Conservation (phyloP, 176 grass and related monocot species). For the Elymus sibiricus region DNA sequence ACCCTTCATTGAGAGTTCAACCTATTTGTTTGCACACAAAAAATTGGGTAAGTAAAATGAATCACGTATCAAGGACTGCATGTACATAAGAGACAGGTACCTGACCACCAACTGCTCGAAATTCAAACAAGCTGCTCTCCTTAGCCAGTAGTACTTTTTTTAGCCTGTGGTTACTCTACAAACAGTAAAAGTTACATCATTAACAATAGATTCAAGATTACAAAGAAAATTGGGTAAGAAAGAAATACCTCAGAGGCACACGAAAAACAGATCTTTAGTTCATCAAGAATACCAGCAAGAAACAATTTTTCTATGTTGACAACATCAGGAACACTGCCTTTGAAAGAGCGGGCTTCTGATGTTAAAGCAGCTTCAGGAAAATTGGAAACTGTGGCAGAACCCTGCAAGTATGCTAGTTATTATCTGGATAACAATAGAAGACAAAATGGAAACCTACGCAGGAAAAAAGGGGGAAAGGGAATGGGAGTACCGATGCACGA, state of each 20-base stretch:
- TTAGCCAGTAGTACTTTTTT: constrained; percentile 80
- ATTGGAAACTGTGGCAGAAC: constrained; percentile 54
- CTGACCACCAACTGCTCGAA: constrained; percentile 92
- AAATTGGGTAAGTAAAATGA: constrained; percentile 6
- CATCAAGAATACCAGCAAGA: constrained; percentile 90
- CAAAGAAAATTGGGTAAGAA: constrained; percentile 9
- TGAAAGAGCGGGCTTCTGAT: constrained; percentile 43
- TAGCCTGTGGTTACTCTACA: constrained; percentile 60
- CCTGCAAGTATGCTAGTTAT: constrained; percentile 47
- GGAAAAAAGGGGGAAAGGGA: neutral
- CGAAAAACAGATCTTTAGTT: constrained; percentile 81
- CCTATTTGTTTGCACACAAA: constrained; percentile 51
- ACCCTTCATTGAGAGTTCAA: constrained; percentile 84
- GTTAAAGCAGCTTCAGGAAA: constrained; percentile 53
- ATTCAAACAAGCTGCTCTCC: constrained; percentile 86
- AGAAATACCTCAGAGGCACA: constrained; percentile 80
- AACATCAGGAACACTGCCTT: constrained; percentile 47
- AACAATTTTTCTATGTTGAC: constrained; percentile 77
- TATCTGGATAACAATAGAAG: constrained; percentile 24
- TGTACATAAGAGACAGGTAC: constrained; percentile 37
- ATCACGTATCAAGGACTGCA: neutral
- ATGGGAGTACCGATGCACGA: constrained; percentile 81
- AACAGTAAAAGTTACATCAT: constrained; percentile 18
- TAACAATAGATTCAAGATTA: constrained; percentile 25
- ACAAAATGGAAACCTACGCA: constrained; percentile 7